These are phyloP conservation scores for Pinus tabuliformis DNA, from an alignment of 75 land plant genomes.

Conservation along the genomic window DNA sequence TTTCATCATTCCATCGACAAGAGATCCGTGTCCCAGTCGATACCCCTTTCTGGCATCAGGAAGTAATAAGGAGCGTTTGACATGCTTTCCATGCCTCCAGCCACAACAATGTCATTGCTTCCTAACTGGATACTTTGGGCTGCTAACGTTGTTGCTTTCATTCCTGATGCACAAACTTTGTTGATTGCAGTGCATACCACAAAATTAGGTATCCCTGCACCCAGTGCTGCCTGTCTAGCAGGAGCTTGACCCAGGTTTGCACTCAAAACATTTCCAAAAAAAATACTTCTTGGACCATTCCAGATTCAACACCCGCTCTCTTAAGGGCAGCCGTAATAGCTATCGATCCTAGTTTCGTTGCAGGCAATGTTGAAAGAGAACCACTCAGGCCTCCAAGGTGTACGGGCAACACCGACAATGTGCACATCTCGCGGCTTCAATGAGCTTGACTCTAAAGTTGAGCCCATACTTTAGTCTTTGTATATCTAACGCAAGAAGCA, in stretches of 20 bases:
- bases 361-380: slow-evolving; percentile 72
- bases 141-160: slow-evolving; percentile 90
- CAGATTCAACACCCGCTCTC: slow-evolving; percentile 62
- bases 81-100: slow-evolving; percentile 99
- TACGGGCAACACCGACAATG: slow-evolving; percentile 93
- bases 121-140: slow-evolving; percentile 87
- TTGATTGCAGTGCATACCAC: slow-evolving; percentile 88
- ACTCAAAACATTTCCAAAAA: slow-evolving; percentile 97
- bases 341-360: slow-evolving; percentile 90
- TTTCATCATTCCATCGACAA: slow-evolving; percentile 96
- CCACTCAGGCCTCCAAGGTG: slow-evolving; percentile 96
- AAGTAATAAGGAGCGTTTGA: slow-evolving; percentile 92
- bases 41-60: slow-evolving; percentile 77
- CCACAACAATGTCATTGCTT: slow-evolving; percentile 82
- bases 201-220: slow-evolving; percentile 79
- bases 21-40: slow-evolving; percentile 79
- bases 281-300: slow-evolving; percentile 84
- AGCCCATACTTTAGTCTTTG: background rate
- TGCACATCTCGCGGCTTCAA: slow-evolving; percentile 64
- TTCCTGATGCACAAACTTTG: slow-evolving; percentile 96
- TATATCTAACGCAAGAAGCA: background rate
- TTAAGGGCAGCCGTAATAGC: slow-evolving; percentile 81
- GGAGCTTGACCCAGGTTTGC: slow-evolving; percentile 97
- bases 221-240: slow-evolving; percentile 94
- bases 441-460: slow-evolving; percentile 2